Base-by-base conservation (phyloP, 768 basidiomycete species). In the Trametes villosa region DNA sequence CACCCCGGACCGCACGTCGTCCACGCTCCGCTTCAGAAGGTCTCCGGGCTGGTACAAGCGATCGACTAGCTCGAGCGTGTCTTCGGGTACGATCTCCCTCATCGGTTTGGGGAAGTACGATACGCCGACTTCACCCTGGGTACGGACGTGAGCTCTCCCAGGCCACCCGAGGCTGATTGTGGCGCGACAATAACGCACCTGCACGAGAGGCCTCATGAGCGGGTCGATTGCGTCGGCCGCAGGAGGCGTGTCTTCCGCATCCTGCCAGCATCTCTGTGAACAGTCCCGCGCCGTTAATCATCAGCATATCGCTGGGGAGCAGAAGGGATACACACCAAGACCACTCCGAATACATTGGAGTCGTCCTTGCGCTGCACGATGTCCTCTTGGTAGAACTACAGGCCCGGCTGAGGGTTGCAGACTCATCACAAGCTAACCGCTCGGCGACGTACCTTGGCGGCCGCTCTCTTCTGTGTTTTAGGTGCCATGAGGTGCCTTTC, bases 191-290 rank as follows among this genome's bases (percentile, higher is more conserved):
- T 1, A 26, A 57, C 66, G 27, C 22, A 65, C 67, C 62, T 60
- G 86, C 53, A 80, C 68, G 22, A 95, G 81, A 11, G 87, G 86
- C 46, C 92, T 81, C 81, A 92, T 85, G 53, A 94, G 78, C 13
- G 91, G 89, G 73, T 94, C 90, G 41, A 78, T 66, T 56, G 79
- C 73, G 34, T 76, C 74, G 27, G 76, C 71, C 3, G 79, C 75
- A 0, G 74, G 74, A 31, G 80, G 81, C 15, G 84, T 70, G 60
- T 92, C 91, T 64, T 95, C 92, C 11, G 87, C 86, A 71, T 94
- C 92, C 63, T 92, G 88, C 94, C 93, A 95, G 68, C 88, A 92
- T 75, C 91, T 85, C 93, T 95, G 70, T 9, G 52, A 27, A 27
- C 51, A 15, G 18, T 11, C 48, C 44, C 48, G 34, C 60, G 50